Base-by-base conservation (phyloP, 495 filamentous ascomycete species). In the Letharia columbiana region DNA sequence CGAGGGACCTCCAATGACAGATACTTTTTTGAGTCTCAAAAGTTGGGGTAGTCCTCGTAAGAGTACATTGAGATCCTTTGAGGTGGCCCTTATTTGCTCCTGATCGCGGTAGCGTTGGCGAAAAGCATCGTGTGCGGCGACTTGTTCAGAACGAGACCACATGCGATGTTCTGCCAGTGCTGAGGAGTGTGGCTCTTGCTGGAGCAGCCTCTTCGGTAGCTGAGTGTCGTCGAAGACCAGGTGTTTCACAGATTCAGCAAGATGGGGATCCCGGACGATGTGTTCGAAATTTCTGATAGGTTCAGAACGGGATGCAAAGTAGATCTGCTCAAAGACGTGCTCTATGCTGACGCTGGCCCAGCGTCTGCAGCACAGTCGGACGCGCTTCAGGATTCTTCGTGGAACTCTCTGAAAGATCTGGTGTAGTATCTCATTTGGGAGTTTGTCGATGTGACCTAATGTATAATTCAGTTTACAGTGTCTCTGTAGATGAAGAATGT, bases 181-280 rank as follows among this genome's bases (percentile, higher is more conserved):
- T 35, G 31, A 15, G 15, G 52, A 31, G 31, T 56, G 52, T 56
- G 12, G 13, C 52, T 15, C 5, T 15, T 31, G 28, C 28, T 15
- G 23, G 4, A 33, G 52, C 52, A 56, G 31, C 13, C 52, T 33
- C 31, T 56, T 33, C 31, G 52, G 31, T 56, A 56, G 52, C 52
- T 56, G 28, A 20, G 52, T 56, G 6, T 56, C 52, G 31, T 56
- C 52, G 31, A 56, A 56, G 52, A 56, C 52, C 31, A 56, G 31
- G 31, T 56, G 52, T 56, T 56, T 56, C 52, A 56, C 52, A 35
- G 12, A 33, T 35, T 31, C 31, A 56, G 52, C 23, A 56, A 56
- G 11, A 33, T 35, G 31, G n/a, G 12, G 31, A 31, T 56, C 28
- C 31, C 31, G 28, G 31, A 17, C 18, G 13, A 35, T 56, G 10